These are phyloP conservation scores for Nidularia sp. DNA, from an alignment of 768 basidiomycete species.

Conservation along the genomic window DNA sequence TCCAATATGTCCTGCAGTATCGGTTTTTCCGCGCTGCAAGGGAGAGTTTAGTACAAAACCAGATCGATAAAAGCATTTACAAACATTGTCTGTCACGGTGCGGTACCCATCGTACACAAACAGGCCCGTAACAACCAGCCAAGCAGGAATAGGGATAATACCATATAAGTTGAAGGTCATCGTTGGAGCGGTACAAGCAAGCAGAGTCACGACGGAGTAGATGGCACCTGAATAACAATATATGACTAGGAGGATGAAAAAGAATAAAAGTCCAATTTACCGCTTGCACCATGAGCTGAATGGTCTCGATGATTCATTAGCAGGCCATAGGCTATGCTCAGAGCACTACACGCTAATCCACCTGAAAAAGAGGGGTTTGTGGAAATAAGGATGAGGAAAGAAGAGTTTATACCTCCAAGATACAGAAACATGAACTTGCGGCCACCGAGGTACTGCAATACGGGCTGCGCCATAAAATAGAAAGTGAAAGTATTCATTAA, in stretches of 20 bases:
- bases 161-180: conserved; percentile 70
- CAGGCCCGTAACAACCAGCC: conserved; percentile 66
- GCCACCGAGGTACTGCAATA: conserved; percentile 62
- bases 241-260: not conserved
- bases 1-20: conserved; percentile 67
- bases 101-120: conserved; percentile 57
- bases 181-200: conserved; percentile 66
- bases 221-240: conserved; percentile 51
- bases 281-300: conserved; percentile 68
- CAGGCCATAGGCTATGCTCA: conserved; percentile 45
- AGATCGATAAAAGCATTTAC: conserved; percentile 3
- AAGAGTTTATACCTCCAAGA: conserved; percentile 50
- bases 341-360: conserved; percentile 52
- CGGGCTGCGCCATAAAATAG: conserved; percentile 69
- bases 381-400: not conserved
- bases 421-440: conserved; percentile 69
- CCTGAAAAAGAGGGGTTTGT: conserved; percentile 47
- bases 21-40: conserved; percentile 44
- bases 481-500: conserved; percentile 77
- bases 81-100: conserved; percentile 33
- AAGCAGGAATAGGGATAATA: conserved; percentile 77
- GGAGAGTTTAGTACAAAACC: not conserved
- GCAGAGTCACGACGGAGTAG: conserved; percentile 65
- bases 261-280: conserved; percentile 28
- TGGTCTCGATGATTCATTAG: conserved; percentile 28